Base-by-base conservation (phyloP, 371 early-diverging fungal genomes). In the Cladochytrium tenue region DNA sequence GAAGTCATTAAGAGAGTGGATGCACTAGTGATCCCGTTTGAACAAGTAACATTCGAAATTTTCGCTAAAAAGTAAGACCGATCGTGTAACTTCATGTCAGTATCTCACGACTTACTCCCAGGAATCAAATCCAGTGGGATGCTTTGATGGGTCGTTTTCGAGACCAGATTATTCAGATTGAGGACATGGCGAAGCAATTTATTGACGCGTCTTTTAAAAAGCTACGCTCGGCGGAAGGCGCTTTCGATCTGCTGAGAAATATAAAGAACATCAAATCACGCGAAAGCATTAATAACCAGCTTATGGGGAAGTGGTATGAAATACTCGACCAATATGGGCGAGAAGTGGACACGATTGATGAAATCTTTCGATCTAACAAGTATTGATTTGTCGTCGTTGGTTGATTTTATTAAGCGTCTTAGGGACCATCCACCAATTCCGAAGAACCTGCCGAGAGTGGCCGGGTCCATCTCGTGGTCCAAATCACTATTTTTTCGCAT, bases 101-200 rank as follows among this genome's bases (percentile, higher is more conserved):
- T n/a, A 35, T 27, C 26, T 62, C 17, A 17, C 34, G 10, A 32
- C 35, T 63, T 34, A 13, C 26, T 32, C 23, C 58, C 31, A 79
- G 78, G 51, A 67, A 82, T 61, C 85, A 83, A 55, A 60, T 71
- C 17, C 67, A 78, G 20, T 86, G 87, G 85, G 83, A 85, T 28
- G 71, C 75, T 1, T 58, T 86, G 17, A 82, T 86, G 81, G 65
- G 68, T 25, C 72, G 83, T 3, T 86, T 86, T 71, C 81, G 85
- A 2, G 87, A 86, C 61, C 87, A 86, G 67, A 82, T 84, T 27
- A 57, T 82, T 27, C 82, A 85, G 59, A 85, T 86, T 57, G 87
- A 86, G 60, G 87, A 86, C 60, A 86, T 86, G 85, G 85, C 87
- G 17, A 83, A 83, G 67, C 84, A 83, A 58, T 86, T 86, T 64